Evolutionary conservation across 305 asterid genomes (phyloP).

Genomic region (Fraxinus xanthoxyloides): DNA sequence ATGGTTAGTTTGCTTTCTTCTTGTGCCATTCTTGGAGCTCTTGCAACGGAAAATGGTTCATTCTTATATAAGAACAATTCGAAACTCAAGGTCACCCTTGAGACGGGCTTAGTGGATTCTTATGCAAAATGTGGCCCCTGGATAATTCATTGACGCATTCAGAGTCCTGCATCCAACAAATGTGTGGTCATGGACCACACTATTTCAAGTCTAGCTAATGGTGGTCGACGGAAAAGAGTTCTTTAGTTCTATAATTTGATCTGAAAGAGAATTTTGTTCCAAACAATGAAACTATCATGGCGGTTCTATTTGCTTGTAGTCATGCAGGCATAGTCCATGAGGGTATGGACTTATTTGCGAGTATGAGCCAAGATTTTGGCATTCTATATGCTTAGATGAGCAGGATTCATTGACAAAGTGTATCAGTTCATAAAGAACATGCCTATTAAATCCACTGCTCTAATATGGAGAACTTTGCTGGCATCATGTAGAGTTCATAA

Average conservation of each 20-base stretch:
- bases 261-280: conserved; percentile 30
- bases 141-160: conserved; percentile 31
- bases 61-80: conserved; percentile 31
- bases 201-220: conserved; percentile 47
- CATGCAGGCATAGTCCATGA: conserved; percentile 40
- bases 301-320: conserved; percentile 43
- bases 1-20: conserved; percentile 41
- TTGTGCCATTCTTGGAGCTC: conserved; percentile 45
- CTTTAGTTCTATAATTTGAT: conserved; percentile 31
- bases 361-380: conserved; percentile 38
- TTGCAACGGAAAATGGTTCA: conserved; percentile 43
- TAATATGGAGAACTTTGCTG: conserved; percentile 42
- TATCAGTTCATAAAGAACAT: not conserved
- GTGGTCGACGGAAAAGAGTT: conserved; percentile 34
- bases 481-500: conserved; percentile 42
- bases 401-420: conserved; percentile 25
- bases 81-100: conserved; percentile 35
- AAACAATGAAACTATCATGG: conserved; percentile 41
- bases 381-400: conserved; percentile 42
- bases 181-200: conserved; percentile 40
- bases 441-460: conserved; percentile 30
- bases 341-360: conserved; percentile 24
- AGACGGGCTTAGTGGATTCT: conserved; percentile 38
- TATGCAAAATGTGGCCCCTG: conserved; percentile 39
- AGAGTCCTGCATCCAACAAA: conserved; percentile 28